phyloP scores from a whole-genome alignment of 441 rosid species.

The Hypseocharis bilobata region DNA sequence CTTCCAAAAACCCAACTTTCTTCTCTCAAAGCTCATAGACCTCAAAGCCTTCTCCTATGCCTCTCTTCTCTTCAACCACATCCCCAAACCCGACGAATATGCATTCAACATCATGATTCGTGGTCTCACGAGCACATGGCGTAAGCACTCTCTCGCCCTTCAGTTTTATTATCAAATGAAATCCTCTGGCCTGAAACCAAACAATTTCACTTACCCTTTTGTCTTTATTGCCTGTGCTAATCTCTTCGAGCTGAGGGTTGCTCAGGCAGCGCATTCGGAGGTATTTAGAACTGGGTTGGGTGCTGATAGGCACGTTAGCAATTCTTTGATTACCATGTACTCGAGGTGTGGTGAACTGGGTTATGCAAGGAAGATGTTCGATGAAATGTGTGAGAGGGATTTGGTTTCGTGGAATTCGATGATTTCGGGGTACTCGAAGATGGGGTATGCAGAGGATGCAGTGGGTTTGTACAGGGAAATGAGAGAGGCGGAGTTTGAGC shows the following conservation, averaged over 20 bases:
- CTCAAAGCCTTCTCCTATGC: slow-evolving; percentile 50
- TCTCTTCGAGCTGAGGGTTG: slow-evolving; percentile 38
- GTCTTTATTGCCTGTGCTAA: slow-evolving; percentile 53
- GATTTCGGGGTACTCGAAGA: slow-evolving; percentile 62
- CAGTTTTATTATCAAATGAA: slow-evolving; percentile 48
- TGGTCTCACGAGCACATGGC: slow-evolving; percentile 53
- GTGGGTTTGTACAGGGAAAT: slow-evolving; percentile 47
- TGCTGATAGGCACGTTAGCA: slow-evolving; percentile 37
- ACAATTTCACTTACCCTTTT: slow-evolving; percentile 67
- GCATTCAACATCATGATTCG: slow-evolving; percentile 69
- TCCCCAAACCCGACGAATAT: slow-evolving; percentile 45
- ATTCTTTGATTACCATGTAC: slow-evolving; percentile 57
- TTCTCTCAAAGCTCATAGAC: slow-evolving; percentile 56
- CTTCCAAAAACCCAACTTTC: slow-evolving; percentile 42
- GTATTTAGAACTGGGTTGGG: slow-evolving; percentile 51
- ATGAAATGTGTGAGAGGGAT: slow-evolving; percentile 49
- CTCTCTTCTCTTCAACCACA: slow-evolving; percentile 40
- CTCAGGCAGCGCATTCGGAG: slow-evolving; percentile 43
- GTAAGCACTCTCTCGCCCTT: slow-evolving; percentile 31
- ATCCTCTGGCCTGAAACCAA: slow-evolving; percentile 39
- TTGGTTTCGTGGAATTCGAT: slow-evolving; percentile 80
- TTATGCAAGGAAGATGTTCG: slow-evolving; percentile 59
- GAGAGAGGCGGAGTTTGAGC: slow-evolving; percentile 47
- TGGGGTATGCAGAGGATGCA: slow-evolving; percentile 50
- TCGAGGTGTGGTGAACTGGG: slow-evolving; percentile 29